These are phyloP conservation scores for Hordeum vulgare DNA, from an alignment of 176 grass and related monocot species.

Conservation along the genomic window DNA sequence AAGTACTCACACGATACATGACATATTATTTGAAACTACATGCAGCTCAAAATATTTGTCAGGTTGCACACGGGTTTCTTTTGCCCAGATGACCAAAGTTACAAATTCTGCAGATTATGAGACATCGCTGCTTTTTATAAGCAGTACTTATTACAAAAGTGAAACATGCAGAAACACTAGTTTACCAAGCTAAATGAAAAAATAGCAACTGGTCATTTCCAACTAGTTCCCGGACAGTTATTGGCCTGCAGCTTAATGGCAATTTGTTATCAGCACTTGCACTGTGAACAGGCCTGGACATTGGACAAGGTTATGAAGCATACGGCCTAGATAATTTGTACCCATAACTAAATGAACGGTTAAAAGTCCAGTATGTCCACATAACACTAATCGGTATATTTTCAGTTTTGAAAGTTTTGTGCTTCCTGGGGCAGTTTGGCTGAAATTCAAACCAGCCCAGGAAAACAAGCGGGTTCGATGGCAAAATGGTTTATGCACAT, in stretches of 20 bases:
- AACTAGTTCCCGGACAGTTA: background rate
- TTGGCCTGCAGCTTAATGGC: background rate
- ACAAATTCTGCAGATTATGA: background rate
- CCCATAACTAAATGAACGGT: background rate
- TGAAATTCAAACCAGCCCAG: background rate
- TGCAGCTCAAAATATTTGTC: background rate
- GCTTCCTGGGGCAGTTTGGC: background rate
- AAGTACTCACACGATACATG: background rate
- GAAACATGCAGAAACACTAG: background rate
- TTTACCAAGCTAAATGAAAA: background rate
- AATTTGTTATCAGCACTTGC: background rate
- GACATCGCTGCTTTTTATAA: background rate
- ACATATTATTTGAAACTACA: background rate
- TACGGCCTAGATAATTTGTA: background rate
- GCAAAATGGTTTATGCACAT: background rate
- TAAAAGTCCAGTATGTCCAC: background rate
- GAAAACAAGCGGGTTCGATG: background rate
- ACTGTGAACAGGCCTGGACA: background rate
- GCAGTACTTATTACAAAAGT: background rate
- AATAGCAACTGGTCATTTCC: background rate
- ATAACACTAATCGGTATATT: background rate
- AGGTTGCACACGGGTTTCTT: background rate
- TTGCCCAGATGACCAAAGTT: background rate
- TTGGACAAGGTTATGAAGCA: background rate
- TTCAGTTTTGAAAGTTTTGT: background rate